phyloP scores from a whole-genome alignment of 2,329 filamentous ascomycete genomes.

The Alternaria conjuncta region DNA sequence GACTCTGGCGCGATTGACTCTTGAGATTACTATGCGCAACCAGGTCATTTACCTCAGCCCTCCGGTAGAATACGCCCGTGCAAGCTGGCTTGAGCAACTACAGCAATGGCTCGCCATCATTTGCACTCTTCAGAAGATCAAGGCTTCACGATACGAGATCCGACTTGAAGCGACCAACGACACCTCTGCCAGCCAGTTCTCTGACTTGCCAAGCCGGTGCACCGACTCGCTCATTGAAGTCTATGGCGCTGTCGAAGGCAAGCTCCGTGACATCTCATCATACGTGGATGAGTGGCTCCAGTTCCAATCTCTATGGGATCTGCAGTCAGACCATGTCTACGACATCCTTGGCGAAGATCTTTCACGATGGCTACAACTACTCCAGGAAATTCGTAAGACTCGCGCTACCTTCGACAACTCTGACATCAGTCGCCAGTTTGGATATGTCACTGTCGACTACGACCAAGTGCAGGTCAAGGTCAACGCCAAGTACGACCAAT shows the following conservation, averaged over 20 bases:
- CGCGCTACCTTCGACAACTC: slow-evolving; percentile 97
- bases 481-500: slow-evolving; percentile 98
- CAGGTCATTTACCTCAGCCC: slow-evolving; percentile 97
- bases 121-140: slow-evolving; percentile 91
- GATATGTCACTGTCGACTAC: slow-evolving; percentile 94
- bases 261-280: slow-evolving; percentile 76
- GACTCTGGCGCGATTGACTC: slow-evolving; percentile 74
- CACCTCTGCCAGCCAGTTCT: slow-evolving; percentile 72
- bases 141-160: slow-evolving; percentile 94
- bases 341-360: slow-evolving; percentile 90
- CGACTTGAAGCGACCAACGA: slow-evolving; percentile 69
- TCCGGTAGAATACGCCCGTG: slow-evolving; percentile 86
- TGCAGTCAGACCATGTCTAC: slow-evolving; percentile 95
- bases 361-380: slow-evolving; percentile 87
- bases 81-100: slow-evolving; percentile 91
- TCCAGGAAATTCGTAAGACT: slow-evolving; percentile 97
- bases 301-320: slow-evolving; percentile 97
- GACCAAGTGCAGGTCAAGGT: slow-evolving; percentile 99
- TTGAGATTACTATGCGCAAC: slow-evolving; percentile 97
- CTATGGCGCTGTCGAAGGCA: slow-evolving; percentile 82
- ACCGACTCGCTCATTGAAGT: slow-evolving; percentile 79
- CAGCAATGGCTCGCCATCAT: slow-evolving; percentile 93
- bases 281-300: slow-evolving; percentile 99
- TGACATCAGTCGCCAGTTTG: slow-evolving; percentile 90
- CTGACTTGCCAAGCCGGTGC: slow-evolving; percentile 83